phyloP scores from a whole-genome alignment of 164 flowering plant genomes.

The Stephania yunnanensis region DNA sequence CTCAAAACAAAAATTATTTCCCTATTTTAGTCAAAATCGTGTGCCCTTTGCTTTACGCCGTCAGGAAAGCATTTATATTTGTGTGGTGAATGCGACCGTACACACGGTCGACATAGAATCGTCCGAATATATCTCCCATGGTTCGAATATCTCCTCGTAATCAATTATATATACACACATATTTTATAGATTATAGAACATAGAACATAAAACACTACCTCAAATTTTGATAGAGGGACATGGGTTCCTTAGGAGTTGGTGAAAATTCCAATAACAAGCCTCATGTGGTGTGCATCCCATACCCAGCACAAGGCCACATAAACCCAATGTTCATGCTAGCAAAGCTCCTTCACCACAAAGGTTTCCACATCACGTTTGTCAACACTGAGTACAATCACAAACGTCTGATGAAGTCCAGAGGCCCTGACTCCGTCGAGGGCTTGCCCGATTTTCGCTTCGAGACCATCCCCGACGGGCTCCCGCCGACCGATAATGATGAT shows the following conservation, averaged over 20 bases:
- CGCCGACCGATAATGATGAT: background rate
- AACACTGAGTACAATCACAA: background rate
- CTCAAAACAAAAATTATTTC: too few relatives aligned
- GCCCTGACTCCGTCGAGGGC: background rate
- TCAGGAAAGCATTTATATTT: too few relatives aligned
- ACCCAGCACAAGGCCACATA: background rate
- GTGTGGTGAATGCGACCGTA: too few relatives aligned
- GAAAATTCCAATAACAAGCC: background rate
- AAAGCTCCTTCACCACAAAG: background rate
- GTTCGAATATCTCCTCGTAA: too few relatives aligned
- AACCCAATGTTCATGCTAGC: background rate
- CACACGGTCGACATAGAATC: too few relatives aligned
- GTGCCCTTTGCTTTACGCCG: too few relatives aligned
- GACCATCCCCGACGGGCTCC: background rate
- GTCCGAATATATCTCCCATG: too few relatives aligned
- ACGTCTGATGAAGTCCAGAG: background rate
- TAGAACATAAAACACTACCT: too few relatives aligned
- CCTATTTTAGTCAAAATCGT: too few relatives aligned
- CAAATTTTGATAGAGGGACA: background rate
- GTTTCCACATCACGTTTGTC: background rate
- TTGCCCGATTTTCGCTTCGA: background rate
- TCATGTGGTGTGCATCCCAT: background rate
- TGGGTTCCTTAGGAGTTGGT: background rate
- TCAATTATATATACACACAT: too few relatives aligned
- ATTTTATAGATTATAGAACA: too few relatives aligned